Evolutionary conservation across 768 basidiomycete species (phyloP).

Genomic region (Cystobasidium ongulense): DNA sequence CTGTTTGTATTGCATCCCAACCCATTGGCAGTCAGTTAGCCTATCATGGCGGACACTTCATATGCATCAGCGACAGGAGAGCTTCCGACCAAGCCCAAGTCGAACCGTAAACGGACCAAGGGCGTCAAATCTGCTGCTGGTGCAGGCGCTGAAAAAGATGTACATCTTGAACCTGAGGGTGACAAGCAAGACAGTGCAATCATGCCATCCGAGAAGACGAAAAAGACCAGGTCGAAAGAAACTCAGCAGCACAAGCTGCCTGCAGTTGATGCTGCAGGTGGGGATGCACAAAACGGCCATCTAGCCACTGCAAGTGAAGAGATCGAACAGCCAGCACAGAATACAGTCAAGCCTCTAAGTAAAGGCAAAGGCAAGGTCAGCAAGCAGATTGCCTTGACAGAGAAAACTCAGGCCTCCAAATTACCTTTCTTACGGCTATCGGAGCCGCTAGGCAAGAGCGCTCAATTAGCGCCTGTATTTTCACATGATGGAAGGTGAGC

Average conservation of each 20-base stretch:
- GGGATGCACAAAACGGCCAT: neutral
- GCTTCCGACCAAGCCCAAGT: neutral
- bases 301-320: neutral
- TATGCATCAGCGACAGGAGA: neutral
- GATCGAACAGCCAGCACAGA: neutral
- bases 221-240: neutral
- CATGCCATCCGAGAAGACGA: neutral
- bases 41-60: neutral
- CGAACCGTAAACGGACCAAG: neutral
- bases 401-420: neutral
- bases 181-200: neutral
- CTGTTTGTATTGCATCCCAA: neutral
- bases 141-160: neutral
- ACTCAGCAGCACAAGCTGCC: neutral
- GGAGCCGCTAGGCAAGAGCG: neutral
- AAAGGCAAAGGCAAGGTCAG: neutral
- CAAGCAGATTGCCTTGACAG: neutral
- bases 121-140: neutral
- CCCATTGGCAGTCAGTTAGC: neutral
- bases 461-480: conserved; percentile 64
- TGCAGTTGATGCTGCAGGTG: neutral
- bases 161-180: neutral
- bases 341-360: neutral
- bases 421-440: conserved; percentile 7
- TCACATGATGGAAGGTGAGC: conserved; percentile 77